Evolutionary conservation across 345 rosid species (phyloP), one percentile per base, ranked within the genome.

Genomic region (Rubroshorea leprosula): DNA sequence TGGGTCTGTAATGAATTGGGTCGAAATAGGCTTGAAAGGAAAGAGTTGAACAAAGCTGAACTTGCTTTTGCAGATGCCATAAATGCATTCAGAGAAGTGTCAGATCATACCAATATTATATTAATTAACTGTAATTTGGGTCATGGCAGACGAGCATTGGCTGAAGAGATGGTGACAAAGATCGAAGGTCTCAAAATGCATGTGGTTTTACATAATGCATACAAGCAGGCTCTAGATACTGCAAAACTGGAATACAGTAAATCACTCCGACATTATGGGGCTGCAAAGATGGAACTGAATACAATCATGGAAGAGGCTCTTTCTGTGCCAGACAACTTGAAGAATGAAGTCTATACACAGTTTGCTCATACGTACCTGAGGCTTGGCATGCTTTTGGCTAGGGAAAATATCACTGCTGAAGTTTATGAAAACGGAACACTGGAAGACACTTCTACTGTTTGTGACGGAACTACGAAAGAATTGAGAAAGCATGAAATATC

Each of bases 1-100:
- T 92, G 98, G 98, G 84, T 78, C 44, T 89, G 81, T 70, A 89
- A 89, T 52, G 98, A 92, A 75, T 76, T 92, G 62, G 95, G 98
- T 61, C 80, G 95, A 64, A 77, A 76, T 66, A 84, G 89, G 64
- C 84, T 92, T 15, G 83, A 57, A 65, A 75, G 78, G 55, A 89
- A 80, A 65, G 90, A 89, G 66, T 66, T 86, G 54, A 76, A 44
- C 45, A 74, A 74, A 70, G 98, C 95, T 57, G 95, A 92, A 76
- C 76, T 63, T 54, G 87, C 90, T 22, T 92, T 89, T 74, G 79
- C 81, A 55, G 90, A 84, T 72, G 95, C 98, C 66, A 78, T 89
- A 58, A 53, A 46, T 55, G 87, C 90, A 38, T 92, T 89, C 68
- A 81, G 81, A 70, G 86, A 81, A 71, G 90, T 85, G 63, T 65